Evolutionary conservation across 2,329 filamentous ascomycete species (phyloP), one percentile per base, ranked within the genome.

Genomic region (Microcyclospora tardicrescens): DNA sequence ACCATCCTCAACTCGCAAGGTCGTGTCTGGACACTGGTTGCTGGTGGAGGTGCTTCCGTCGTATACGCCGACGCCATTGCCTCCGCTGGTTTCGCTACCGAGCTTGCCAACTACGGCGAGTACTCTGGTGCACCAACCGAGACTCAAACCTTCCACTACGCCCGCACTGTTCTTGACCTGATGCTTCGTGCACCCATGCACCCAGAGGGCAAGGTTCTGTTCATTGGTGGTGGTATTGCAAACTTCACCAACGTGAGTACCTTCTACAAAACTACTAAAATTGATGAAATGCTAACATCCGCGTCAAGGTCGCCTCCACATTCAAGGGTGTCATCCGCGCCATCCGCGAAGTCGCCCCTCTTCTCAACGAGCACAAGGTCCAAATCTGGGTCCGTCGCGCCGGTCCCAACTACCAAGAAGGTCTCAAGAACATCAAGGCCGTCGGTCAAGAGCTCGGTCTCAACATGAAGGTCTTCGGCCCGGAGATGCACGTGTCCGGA

Each of bases 281-380:
- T 30, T 27, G 33, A 32, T 31, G 32, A 38, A 38, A 24, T 37
- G 19, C 13, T 10, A 13, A 34, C 2, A 31, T 28, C 15, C 14
- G 31, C 15, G 16, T 24, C 6, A 43, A 68, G 59, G 65, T 98
- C 39, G 91, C 91, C 44, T 91, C 83, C 56, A 98, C 91, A 49
- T 98, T 98, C 82, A 98, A 98, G 78, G 91, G 91, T 72, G 89
- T 98, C 65, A 98, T 98, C 63, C 82, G 85, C 54, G 91, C 91
- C 43, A 77, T 98, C 50, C 80, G 89, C 51, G 91, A 96, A 68
- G 86, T 89, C 54, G 76, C 87, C 44, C 78, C 79, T 47, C 73
- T 81, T 48, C 77, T 98, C 53, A 77, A 78, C 60, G 91, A 98
- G 76, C 91, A 98, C 79, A 93, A 94, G 59, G 84, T 91, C 50